Evolutionary conservation across 2,329 filamentous ascomycete genomes (phyloP), one percentile per base, ranked within the genome.

Genomic region (Phialophora macrospora): DNA sequence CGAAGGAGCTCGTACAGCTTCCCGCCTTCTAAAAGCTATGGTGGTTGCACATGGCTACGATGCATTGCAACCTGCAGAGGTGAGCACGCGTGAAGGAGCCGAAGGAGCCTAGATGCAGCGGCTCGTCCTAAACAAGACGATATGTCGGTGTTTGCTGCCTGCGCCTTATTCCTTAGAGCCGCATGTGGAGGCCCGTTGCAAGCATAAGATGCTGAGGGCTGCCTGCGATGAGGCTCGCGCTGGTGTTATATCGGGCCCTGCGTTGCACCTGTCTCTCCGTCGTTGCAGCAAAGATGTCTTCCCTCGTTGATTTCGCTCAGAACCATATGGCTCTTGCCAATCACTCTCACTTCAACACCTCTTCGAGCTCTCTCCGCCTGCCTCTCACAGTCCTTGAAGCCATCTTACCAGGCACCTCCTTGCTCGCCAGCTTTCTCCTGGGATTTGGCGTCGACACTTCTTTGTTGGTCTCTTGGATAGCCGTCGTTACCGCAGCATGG

Each of bases 361-460:
- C 58, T 44, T 52, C 58, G 22, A 14, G 58, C 26, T 51, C 73
- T 62, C 74, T 73, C 8, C 77, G 79, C 51, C 74, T 84, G 9
- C 79, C 81, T 0, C 77, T 78, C 22, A 80, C 78, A 17, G 75
- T 84, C 20, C 75, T 84, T n/a, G 82, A 84, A 55, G 75, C 80
- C 1, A 72, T 84, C n/a, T 77, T 84, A 41, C 82, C 82, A 8
- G 82, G 82, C 17, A 84, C 84, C 72, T 77, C 80, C 46, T 68
- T 82, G 49, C 76, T 83, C 38, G 82, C 80, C 1, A 76, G 78
- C 32, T 78, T 80, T 63, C 73, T 81, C 28, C 73, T 76, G 7
- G 74, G 78, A 3, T 74, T 82, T 26, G 80, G 81, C 7, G 76
- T 84, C 60, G 82, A 84, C 67, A 77, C 83, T 63, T 81, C 81